Base-by-base conservation (phyloP, 306 rosid species). In the Prosopis cineraria region DNA sequence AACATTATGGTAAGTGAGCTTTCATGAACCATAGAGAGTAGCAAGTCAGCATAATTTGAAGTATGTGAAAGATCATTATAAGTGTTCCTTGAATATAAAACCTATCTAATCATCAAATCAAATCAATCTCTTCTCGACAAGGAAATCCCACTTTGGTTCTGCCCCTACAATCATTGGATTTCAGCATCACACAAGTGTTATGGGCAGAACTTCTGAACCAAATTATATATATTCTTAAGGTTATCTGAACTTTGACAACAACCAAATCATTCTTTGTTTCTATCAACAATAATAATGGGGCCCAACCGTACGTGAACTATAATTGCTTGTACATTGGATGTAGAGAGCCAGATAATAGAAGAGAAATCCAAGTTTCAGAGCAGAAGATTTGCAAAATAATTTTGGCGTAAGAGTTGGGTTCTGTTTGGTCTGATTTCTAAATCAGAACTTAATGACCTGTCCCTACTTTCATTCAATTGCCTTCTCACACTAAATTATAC, bases 361-460 rank as follows among this genome's bases (percentile, higher is more conserved):
- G 44, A 52, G 1, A 45, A 27, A 1, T 77, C 39, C 5, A 53
- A 22, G 30, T 4, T 20, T 20, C 17, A 70, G 29, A 44, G 43
- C n/a, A 37, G 33, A 60, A 71, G 77, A 45, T 78, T 68, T 24
- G 65, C 60, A 33, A 68, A 77, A 68, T 76, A 27, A 53, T n/a
- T 37, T 40, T 14, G 56, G 44, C 8, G 75, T 7, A n/a, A 14
- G 69, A 67, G 22, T 13, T 7, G 36, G 71, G 55, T 14, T 33
- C 19, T 71, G 70, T 73, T 77, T 71, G 89, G 82, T 77, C 48
- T 65, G 72, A 80, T 76, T 76, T 82, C 84, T 33, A 34, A 41
- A 14, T 82, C 84, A 79, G 0, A 36, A 31, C 79, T 79, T 82
- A 78, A 82, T 60, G 30, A 20, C 1, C 45, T 3, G 82, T 53